These are phyloP conservation scores for Eutreptiella sp. DNA, from an alignment of 208 protist genomes.

Conservation along the genomic window DNA sequence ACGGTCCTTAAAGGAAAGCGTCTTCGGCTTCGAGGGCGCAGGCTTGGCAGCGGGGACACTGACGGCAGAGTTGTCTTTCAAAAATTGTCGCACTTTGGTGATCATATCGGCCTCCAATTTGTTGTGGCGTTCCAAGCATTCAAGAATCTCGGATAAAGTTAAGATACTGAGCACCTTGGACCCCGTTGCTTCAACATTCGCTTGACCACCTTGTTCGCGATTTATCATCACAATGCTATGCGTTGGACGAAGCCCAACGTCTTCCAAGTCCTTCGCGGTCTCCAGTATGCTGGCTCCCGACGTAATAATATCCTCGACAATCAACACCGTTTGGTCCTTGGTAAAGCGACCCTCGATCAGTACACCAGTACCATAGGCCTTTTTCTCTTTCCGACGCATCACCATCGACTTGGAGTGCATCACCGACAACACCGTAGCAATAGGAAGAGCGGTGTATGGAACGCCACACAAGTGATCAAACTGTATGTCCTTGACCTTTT, in stretches of 20 bases:
- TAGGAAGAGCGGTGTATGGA: slow-evolving; percentile 88
- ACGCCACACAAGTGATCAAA: slow-evolving; percentile 78
- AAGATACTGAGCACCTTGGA: too few species aligned
- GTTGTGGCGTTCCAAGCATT: too few species aligned
- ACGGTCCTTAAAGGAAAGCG: too few species aligned
- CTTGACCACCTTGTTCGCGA: slow-evolving; percentile 60
- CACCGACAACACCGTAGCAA: slow-evolving; percentile 81
- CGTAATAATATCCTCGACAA: slow-evolving; percentile 92
- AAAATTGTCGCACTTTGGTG: too few species aligned
- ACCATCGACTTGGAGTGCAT: slow-evolving; percentile 78
- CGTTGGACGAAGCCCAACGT: slow-evolving; percentile 66
- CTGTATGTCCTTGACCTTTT: slow-evolving; percentile 52
- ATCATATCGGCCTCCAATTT: too few species aligned
- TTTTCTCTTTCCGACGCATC: slow-evolving; percentile 79
- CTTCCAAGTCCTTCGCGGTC: slow-evolving; percentile 77
- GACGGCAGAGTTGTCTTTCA: too few species aligned
- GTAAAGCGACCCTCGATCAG: slow-evolving; percentile 86
- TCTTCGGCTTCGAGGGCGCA: too few species aligned
- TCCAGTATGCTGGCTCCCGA: slow-evolving; percentile 86
- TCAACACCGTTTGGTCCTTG: slow-evolving; percentile 71
- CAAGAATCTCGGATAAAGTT: too few species aligned
- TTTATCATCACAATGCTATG: slow-evolving; percentile 87
- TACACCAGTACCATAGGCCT: slow-evolving; percentile 87
- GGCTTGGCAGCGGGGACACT: too few species aligned
- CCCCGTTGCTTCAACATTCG: slow-evolving; percentile 52